Base-by-base conservation (phyloP, 179 eudicot genomes). In the Carnegiea gigantea region DNA sequence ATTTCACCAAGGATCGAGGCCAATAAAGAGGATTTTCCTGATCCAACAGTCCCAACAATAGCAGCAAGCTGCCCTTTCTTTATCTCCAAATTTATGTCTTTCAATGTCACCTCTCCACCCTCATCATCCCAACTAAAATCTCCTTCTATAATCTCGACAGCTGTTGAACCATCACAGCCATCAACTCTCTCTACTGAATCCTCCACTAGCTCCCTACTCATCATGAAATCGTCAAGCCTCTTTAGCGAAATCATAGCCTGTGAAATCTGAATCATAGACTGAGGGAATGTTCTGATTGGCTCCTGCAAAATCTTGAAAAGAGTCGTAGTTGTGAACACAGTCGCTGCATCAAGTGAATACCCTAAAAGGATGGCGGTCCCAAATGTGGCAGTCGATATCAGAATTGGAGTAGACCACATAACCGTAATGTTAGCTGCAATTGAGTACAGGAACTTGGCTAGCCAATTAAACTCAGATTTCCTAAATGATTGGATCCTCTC, bases 41-140 rank as follows among this genome's bases (percentile, higher is more conserved):
- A 92, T 73, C 99, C 99, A 62, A 96, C 99, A 12, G 93, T 97
- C 67, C 99, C 99, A 73, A 97, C 98, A 75, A 97, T 84, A 8
- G 99, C 97, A 14, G 95, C 91, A 71, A 95, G 92, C 85, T 93
- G 86, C 12, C 98, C 97, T 84, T 92, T 97, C 80, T 77, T 87
- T 0, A 97, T 91, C 76, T 84, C 85, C 57, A 97, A 79, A 81
- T 89, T 90, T 4, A 97, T 80, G 62, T 86, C 77, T 67, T 90
- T 93, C 13, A 95, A 84, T 1, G 81, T 90, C 40, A 43, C 85
- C 53, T 91, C 92, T 7, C 86, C 88, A 23, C 85, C 89, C 74
- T 92, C 97, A 48, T 96, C 99, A 62, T 97, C 98, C 99, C 99
- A 97, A 74, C 95, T 89, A 82, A 97, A 97, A 33, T 70, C 68